Conservation (phyloP, 805 yeast genomes). For the Pichia heedii region DNA sequence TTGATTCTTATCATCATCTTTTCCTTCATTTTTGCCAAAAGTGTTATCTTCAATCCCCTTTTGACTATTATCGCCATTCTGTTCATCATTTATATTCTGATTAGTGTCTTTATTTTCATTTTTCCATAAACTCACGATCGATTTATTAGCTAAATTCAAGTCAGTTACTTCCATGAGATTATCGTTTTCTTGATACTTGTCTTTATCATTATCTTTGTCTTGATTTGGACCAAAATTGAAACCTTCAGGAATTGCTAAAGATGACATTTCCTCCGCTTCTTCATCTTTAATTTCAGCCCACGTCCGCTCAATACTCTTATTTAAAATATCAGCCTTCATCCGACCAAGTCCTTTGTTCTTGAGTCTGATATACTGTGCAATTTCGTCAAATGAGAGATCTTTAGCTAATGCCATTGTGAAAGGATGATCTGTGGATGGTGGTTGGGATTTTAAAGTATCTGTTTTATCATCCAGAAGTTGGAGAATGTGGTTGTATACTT, state of each 20-base stretch:
- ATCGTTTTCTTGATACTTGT: conserved; percentile 12
- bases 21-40: background rate
- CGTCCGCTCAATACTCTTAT: conserved; percentile 54
- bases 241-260: conserved; percentile 23
- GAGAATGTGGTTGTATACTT: conserved; percentile 46
- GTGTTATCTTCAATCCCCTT: background rate
- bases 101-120: conserved; percentile 8
- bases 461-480: conserved; percentile 53
- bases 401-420: conserved; percentile 47
- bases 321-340: conserved; percentile 55
- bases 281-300: conserved; percentile 47
- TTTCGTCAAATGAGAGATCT: conserved; percentile 44
- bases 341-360: conserved; percentile 62
- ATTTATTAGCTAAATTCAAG: conserved; percentile 63
- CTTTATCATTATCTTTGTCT: background rate
- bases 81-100: conserved; percentile 12
- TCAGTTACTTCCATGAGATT: conserved; percentile 56
- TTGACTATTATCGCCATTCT: conserved; percentile 25
- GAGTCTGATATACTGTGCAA: conserved; percentile 49
- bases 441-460: conserved; percentile 25
- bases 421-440: background rate
- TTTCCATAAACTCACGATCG: conserved; percentile 67
- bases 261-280: conserved; percentile 48
- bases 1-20: background rate
- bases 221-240: conserved; percentile 17